Evolutionary conservation across 148 eudicot species (phyloP).

Genomic region (Fagopyrum tataricum): DNA sequence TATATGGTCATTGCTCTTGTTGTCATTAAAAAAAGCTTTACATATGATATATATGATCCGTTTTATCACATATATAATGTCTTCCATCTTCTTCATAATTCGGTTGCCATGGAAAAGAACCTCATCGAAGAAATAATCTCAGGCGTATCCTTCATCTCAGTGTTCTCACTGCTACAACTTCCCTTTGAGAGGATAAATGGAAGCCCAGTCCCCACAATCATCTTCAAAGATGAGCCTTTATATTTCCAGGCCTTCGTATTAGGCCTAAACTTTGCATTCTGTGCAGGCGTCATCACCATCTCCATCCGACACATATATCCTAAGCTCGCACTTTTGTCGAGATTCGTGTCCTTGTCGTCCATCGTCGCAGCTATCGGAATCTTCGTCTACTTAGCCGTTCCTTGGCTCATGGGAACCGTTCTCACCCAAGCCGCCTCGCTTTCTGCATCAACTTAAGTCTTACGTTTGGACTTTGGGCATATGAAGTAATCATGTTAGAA

Average conservation of each 20-base stretch:
- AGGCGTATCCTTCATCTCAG: background rate
- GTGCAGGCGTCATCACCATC: background rate
- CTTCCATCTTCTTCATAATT: background rate
- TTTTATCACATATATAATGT: no score
- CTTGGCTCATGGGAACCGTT: background rate
- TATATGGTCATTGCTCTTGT: no score
- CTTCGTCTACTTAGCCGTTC: background rate
- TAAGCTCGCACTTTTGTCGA: background rate
- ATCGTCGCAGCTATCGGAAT: background rate
- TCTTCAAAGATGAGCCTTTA: background rate
- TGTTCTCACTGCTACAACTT: background rate
- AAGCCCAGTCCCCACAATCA: background rate
- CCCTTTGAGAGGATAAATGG: background rate
- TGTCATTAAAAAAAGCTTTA: no score
- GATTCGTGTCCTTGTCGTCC: background rate
- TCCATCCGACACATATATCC: background rate
- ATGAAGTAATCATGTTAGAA: no score
- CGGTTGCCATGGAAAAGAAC: background rate
- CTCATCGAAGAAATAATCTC: background rate
- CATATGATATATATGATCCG: background rate
- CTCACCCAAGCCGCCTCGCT: background rate
- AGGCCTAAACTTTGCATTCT: background rate
- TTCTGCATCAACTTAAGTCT: background rate
- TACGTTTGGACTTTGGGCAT: no score
- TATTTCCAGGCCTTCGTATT: background rate